These are phyloP conservation scores for Chondrostereum purpureum DNA, from an alignment of 1,284 basidiomycete genomes.

Conservation along the genomic window DNA sequence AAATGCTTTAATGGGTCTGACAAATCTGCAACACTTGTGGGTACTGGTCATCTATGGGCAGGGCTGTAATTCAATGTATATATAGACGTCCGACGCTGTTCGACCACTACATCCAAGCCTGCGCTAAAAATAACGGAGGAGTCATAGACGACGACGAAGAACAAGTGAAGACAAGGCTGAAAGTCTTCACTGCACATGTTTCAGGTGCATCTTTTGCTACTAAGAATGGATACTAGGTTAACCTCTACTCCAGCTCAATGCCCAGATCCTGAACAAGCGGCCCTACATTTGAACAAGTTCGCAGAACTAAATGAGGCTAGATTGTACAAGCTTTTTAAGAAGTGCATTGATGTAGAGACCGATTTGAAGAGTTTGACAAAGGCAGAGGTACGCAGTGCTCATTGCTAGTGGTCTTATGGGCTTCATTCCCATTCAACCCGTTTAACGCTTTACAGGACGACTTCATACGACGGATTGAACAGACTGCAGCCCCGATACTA, in stretches of 20 bases:
- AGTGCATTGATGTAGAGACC: slow-evolving; percentile 76
- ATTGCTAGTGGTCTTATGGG: too few relatives aligned
- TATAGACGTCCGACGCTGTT: slow-evolving; percentile 56
- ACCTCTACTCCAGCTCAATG: slow-evolving; percentile 37
- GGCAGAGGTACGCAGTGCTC: slow-evolving; percentile 52
- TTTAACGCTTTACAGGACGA: slow-evolving; percentile 47
- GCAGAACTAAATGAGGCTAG: slow-evolving; percentile 84
- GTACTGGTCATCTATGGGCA: slow-evolving; percentile 20
- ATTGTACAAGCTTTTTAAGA: slow-evolving; percentile 80
- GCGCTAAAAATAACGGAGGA: slow-evolving; percentile 80
- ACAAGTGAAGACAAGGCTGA: slow-evolving; percentile 48
- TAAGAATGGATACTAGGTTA: slow-evolving; percentile 10
- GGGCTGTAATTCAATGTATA: not conserved
- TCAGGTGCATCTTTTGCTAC: slow-evolving; percentile 38
- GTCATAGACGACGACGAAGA: slow-evolving; percentile 78
- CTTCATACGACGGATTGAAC: slow-evolving; percentile 70
- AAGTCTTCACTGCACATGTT: slow-evolving; percentile 49
- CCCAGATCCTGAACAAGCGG: slow-evolving; percentile 68
- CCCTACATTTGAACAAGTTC: slow-evolving; percentile 77
- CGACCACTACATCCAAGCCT: slow-evolving; percentile 63
- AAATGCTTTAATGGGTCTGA: slow-evolving; percentile 54
- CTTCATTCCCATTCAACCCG: not conserved
- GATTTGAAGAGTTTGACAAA: slow-evolving; percentile 82
- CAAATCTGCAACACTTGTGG: slow-evolving; percentile 54
- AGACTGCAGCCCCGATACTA: slow-evolving; percentile 53